Base-by-base conservation (phyloP, 805 yeast genomes). In the Metschnikowia reukaufii region DNA sequence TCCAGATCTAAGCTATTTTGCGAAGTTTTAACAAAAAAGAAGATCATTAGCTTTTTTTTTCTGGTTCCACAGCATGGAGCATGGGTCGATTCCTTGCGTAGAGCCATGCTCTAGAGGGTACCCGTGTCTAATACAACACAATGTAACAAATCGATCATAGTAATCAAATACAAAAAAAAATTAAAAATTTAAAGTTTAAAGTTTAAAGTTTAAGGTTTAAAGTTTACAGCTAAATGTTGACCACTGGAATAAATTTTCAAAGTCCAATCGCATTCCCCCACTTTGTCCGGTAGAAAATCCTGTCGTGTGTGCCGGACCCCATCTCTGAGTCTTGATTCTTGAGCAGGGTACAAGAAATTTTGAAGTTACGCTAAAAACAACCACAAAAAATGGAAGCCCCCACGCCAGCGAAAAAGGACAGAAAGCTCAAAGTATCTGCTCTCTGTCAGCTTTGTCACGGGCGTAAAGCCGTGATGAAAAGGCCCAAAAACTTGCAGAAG, bases 401-500 rank as follows among this genome's bases (percentile, higher is more conserved):
- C 4, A 1, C 21, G 4, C 13, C 23, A 4, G 17, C 43, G 16
- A 44, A 27, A 23, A 44, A 34, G 21, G 47, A 44, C 20, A 38
- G 30, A 16, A 32, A 38, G 17, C 33, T 72, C 31, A 78, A 76
- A 54, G 64, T 70, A 0, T 36, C 70, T 0, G 67, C 77, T 3
- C 72, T 84, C 13, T 92, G 99, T 69, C 96, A 91, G 67, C 75
- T 88, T 7, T 92, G 99, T 62, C 84, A 81, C 55, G 74, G 78
- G 29, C 77, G 92, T 45, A 87, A 88, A 60, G 96, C 98, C 0
- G 86, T 86, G 17, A 77, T 94, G 74, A 86, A 83, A 59, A 77
- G 99, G 52, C 99, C 99, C 8, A 92, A 95, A 63, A 94, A 91
- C 55, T 76, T 88, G 36, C 92, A 86, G 66, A 89, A 87, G 60